Conservation (phyloP, 805 yeast species). For the Kodamaea sagamina region DNA sequence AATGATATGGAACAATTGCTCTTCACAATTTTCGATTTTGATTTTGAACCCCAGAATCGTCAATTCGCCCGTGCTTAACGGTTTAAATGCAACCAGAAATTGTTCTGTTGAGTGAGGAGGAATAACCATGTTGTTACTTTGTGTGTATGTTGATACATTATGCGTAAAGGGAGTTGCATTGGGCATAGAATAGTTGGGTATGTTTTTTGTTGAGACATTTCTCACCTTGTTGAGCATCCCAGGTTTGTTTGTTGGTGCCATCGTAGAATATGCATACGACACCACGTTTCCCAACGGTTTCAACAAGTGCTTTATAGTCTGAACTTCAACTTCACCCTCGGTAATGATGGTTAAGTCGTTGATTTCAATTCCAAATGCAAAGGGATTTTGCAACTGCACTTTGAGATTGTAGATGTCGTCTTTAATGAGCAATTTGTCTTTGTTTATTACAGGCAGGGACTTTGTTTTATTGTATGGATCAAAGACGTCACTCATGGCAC, state of each 20-base stretch:
- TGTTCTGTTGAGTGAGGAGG: conserved; percentile 33
- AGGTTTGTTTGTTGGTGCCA: background rate
- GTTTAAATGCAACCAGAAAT: conserved; percentile 49
- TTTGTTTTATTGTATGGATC: conserved; percentile 50
- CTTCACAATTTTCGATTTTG: conserved; percentile 50
- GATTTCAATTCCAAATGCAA: conserved; percentile 68
- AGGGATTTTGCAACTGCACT: conserved; percentile 74
- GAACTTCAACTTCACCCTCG: conserved; percentile 28
- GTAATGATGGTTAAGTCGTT: conserved; percentile 46
- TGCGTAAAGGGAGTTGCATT: background rate
- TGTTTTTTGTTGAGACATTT: background rate
- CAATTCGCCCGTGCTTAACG: conserved; percentile 51
- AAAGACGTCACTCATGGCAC: conserved; percentile 30
- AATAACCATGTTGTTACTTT: conserved; percentile 19
- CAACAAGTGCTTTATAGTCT: conserved; percentile 25
- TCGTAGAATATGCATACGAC: background rate
- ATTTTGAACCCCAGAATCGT: conserved; percentile 53
- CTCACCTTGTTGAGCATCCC: conserved; percentile 9
- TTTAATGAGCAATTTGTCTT: conserved; percentile 43
- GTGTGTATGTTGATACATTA: conserved; percentile 7
- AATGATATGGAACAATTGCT: conserved; percentile 46
- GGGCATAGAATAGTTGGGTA: conserved; percentile 1
- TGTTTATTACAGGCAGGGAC: conserved; percentile 39
- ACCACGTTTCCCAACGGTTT: conserved; percentile 7
- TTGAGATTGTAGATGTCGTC: conserved; percentile 60